Percentiles rank a stretch among this genome's conserved stretches.
Conservation (phyloP, 257 asterid species). For the Solanum ossicruentum region DNA sequence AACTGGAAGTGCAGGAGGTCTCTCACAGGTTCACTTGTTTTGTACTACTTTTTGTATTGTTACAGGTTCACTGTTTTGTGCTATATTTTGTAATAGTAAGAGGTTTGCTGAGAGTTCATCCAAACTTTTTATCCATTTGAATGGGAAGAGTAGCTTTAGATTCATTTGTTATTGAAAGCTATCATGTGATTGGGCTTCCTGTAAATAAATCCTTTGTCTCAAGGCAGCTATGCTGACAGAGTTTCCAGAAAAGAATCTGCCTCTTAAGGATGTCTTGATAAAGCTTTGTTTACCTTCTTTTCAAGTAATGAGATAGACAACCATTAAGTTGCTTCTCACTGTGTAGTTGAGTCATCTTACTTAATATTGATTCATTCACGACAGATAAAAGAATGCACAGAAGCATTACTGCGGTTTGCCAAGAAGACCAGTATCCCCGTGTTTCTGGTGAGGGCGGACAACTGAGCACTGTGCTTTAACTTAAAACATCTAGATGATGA, state of each 20-base stretch:
- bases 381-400: too few relatives aligned
- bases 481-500: too few relatives aligned
- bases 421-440: too few relatives aligned
- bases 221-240: background rate
- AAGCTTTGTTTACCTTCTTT: too few relatives aligned
- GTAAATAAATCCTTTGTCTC: background rate
- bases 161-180: background rate
- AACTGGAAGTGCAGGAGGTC: slow-evolving; percentile 80
- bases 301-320: too few relatives aligned
- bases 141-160: background rate
- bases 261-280: background rate
- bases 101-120: background rate
- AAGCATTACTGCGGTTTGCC: too few relatives aligned
- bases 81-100: background rate
- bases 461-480: too few relatives aligned
- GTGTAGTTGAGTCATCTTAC: too few relatives aligned
- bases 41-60: background rate
- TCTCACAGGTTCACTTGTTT: slow-evolving; percentile 45
- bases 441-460: too few relatives aligned
- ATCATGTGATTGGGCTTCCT: background rate
- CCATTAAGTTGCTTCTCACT: too few relatives aligned
- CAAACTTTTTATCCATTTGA: background rate
- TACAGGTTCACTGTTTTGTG: slow-evolving; percentile 43
- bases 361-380: too few relatives aligned
- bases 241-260: background rate